Conservation (phyloP, 164 flowering plant species). For the Chloranthus sessilifolius region DNA sequence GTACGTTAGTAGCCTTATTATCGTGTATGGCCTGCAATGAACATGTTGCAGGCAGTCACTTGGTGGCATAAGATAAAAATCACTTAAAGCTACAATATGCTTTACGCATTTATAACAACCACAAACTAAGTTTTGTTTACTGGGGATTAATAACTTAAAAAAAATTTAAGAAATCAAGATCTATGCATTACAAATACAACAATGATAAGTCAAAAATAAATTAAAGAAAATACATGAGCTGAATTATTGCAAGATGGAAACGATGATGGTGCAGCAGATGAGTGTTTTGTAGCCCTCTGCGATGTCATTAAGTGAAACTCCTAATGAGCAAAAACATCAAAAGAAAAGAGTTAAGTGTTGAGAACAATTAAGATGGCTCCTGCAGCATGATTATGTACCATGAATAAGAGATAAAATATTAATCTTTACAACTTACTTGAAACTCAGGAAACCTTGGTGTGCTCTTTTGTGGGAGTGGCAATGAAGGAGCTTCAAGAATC, state of each 20-base stretch:
- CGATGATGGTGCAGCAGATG: constrained; percentile 33
- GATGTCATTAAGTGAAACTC: constrained; percentile 67
- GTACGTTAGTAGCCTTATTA: constrained; percentile 12
- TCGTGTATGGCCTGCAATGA: constrained; percentile 38
- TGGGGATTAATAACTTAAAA: background rate
- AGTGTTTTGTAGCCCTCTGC: constrained; percentile 62
- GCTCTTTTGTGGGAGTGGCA: constrained; percentile 53
- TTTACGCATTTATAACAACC: background rate
- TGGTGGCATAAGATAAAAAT: background rate
- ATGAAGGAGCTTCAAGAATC: constrained; percentile 74
- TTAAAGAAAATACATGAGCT: constrained; percentile 35
- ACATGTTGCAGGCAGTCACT: background rate
- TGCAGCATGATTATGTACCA: background rate
- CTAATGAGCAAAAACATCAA: constrained; percentile 30
- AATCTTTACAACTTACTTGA: constrained; percentile 42
- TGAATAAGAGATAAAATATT: constrained; percentile 5
- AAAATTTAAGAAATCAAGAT: background rate
- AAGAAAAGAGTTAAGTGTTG: background rate
- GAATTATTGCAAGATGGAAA: constrained; percentile 19
- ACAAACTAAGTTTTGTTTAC: background rate
- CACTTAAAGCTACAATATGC: background rate
- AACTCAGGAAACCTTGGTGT: constrained; percentile 61
- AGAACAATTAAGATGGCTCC: background rate
- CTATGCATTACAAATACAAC: background rate
- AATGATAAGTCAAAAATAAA: background rate